Evolutionary conservation across 75 land plant species (phyloP), one percentile per base, ranked within the genome.

Genomic region (Isoetes taiwanensis): DNA sequence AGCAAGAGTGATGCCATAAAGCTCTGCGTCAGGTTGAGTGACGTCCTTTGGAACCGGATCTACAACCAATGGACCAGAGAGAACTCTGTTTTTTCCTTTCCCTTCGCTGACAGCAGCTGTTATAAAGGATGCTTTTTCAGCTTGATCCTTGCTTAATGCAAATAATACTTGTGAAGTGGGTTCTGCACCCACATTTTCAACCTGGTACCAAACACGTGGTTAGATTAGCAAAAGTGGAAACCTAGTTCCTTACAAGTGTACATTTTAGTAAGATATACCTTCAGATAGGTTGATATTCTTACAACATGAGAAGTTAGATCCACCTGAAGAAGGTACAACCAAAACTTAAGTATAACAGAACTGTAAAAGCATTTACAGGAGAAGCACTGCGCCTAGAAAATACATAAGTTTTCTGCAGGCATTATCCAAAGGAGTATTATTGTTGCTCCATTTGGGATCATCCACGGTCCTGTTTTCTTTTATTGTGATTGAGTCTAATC

Each of bases 231-330:
- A 17, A 28, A 39, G 30, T 35, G 17, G 6, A 63, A 12, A 54
- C 1, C n/a, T 19, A 12, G 10, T 48, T 12, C 41, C 39, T 32
- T 32, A 23, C 48, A 3, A 3, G 3, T 43, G 3, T 3, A 3
- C 11, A 52, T 3, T 52, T 3, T 32, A 3, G 17, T 17, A 17
- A 39, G 55, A 14, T 20, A 0, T 54, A 85, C 86, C 86, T 76
- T 84, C n/a, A 84, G 50, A 1, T 84, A 65, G 11, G 73, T 69
- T 17, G 67, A 31, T 2, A 59, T 59, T 29, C 96, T 70, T 21
- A 82, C 86, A 30, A 82, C 64, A 39, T 86, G 96, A 19, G 96
- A 82, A 3, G 72, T 70, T 62, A 82, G 72, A 62, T 90, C 84
- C 66, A 90, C 70, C 96, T 90, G 87, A n/a, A n/a, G n/a, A n/a